Evolutionary conservation across 805 yeast genomes (phyloP), one percentile per base, ranked within the genome.

Genomic region (Monosporozyma servazzii): DNA sequence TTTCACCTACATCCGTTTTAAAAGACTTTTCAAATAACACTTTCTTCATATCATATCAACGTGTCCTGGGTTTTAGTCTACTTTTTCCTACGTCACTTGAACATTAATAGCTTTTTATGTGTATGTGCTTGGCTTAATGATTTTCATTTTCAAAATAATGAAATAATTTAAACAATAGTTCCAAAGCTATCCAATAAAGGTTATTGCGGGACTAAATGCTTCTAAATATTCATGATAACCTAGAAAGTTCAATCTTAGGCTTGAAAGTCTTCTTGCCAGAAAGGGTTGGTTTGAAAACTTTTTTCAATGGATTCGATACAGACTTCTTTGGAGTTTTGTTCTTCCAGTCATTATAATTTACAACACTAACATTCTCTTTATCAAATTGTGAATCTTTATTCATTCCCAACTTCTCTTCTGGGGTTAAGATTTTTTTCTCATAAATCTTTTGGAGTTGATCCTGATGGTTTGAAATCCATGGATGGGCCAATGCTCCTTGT

Each of bases 401-500:
- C 76, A 10, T 72, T 61, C 39, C 55, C 63, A 18, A 59, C 58
- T 47, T 47, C 11, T 47, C 43, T 17, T 20, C 18, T 13, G 15
- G 18, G 27, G 39, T 21, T 30, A 66, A 49, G 31, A 65, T 63
- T 51, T 60, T 68, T 51, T 67, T 67, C 1, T 59, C 48, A 55
- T 76, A 77, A 9, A 74, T 63, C 40, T 57, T 62, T 18, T 60
- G 58, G 42, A 77, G 60, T 53, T 71, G 71, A 4, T 48, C 50
- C 10, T 41, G 40, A 54, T 77, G 77, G 43, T 67, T 65, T 36
- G 61, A 56, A 15, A 81, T 69, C 87, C 86, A 81, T 0, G 57
- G 55, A 54, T 73, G 77, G 3, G 59, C 44, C n/a, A 77, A 66
- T 48, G 80, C 73, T 6, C 68, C 70, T 0, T 56, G 52, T 29